Conservation (phyloP, 2,329 filamentous ascomycete species). For the Aspergillus sp. region DNA sequence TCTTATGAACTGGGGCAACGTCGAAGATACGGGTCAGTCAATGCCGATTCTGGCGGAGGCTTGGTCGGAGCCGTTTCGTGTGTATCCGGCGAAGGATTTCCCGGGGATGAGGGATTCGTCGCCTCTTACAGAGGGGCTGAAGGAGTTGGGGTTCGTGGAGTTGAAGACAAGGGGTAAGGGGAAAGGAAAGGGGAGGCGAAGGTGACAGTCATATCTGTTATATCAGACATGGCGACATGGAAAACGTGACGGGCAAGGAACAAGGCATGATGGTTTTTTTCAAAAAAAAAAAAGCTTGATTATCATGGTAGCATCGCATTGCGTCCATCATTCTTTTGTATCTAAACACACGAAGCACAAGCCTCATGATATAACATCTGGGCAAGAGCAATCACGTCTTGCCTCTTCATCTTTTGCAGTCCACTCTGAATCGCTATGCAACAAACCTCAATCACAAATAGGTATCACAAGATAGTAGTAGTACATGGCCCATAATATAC, state of each 20-base stretch:
- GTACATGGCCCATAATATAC: background rate
- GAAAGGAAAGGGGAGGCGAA: constrained; percentile 27
- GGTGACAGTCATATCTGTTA: constrained; percentile 1
- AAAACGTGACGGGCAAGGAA: no score
- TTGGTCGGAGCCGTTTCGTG: constrained; percentile 35
- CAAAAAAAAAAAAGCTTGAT: no score
- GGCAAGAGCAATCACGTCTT: no score
- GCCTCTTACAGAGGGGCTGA: constrained; percentile 30
- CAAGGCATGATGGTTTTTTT: background rate
- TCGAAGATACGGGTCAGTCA: constrained; percentile 27
- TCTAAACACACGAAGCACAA: no score
- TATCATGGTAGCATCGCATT: background rate
- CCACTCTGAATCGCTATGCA: no score
- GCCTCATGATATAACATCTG: no score
- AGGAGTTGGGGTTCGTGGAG: constrained; percentile 34
- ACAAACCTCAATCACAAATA: background rate
- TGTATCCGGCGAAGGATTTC: constrained; percentile 38
- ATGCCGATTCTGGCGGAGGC: constrained; percentile 33
- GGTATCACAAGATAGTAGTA: background rate
- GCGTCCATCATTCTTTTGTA: background rate
- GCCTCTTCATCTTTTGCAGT: no score
- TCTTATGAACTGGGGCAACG: constrained; percentile 35
- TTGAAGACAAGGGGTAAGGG: constrained; percentile 33
- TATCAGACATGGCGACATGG: no score
- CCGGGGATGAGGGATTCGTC: constrained; percentile 38